Evolutionary conservation across 495 filamentous ascomycete genomes (phyloP).

Genomic region (Penicillium bialowiezense): DNA sequence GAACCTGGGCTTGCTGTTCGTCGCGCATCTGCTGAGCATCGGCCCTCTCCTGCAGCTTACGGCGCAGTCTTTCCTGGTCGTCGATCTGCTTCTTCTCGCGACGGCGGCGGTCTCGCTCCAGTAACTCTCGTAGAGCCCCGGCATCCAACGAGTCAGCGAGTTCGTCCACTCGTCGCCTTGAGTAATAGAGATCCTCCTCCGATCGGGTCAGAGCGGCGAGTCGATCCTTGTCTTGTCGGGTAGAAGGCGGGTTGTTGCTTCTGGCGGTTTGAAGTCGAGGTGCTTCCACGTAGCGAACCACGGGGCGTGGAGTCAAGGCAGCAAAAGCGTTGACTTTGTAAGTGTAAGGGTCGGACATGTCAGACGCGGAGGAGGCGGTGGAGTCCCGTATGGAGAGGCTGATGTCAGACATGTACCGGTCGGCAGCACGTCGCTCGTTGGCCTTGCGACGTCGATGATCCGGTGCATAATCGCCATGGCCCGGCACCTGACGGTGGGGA

Average conservation of each 20-base stretch:
- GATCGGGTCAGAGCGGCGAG: conserved; percentile 46
- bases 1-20: conserved; percentile 27
- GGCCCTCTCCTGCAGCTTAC: conserved; percentile 63
- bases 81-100: conserved; percentile 68
- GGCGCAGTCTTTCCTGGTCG: conserved; percentile 68
- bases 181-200: conserved; percentile 59
- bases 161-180: conserved; percentile 71
- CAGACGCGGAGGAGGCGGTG: conserved; percentile 68
- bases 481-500: conserved; percentile 56
- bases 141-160: conserved; percentile 80
- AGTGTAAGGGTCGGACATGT: conserved; percentile 63
- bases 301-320: conserved; percentile 74
- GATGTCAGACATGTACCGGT: conserved; percentile 65
- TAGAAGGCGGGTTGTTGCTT: conserved; percentile 37
- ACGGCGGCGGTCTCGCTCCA: conserved; percentile 80
- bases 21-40: conserved; percentile 58
- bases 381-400: conserved; percentile 72
- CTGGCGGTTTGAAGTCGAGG: conserved; percentile 45
- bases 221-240: conserved; percentile 35
- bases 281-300: conserved; percentile 67
- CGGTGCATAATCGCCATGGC: conserved; percentile 38
- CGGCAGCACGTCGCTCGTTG: conserved; percentile 54
- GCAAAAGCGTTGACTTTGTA: conserved; percentile 75
- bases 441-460: conserved; percentile 63
- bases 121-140: conserved; percentile 71